Evolutionary conservation across 2,329 filamentous ascomycete genomes (phyloP), one percentile per base, ranked within the genome.

Genomic region (Helicocarpus griseus): DNA sequence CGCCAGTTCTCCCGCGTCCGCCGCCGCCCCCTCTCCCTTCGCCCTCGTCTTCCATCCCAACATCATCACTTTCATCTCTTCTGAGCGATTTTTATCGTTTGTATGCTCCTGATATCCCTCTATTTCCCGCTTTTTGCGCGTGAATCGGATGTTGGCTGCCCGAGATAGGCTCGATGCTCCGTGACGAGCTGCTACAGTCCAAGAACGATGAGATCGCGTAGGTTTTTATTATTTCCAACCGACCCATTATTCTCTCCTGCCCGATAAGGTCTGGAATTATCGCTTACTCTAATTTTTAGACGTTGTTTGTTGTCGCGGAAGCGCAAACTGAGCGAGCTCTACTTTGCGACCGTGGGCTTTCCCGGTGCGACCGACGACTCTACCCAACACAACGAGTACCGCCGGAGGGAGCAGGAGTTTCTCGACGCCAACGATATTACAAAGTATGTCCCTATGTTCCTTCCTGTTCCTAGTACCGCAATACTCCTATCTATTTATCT

Each of bases 251-350:
- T 51, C 50, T 59, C 50, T 50, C 51, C 35, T 31, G 7, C 13
- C 33, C 52, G 48, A 40, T 54, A 48, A 57, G 53, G 54, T 59
- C 56, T 56, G 47, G 53, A 58, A 57, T 59, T 61, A 57, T 66
- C 59, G 65, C 68, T 70, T 57, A 71, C 60, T 61, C 60, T 53
- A 54, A 62, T 58, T 69, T 67, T 59, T 62, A 75, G 73, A 68
- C 69, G 66, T 65, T 75, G 73, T 79, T 81, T 86, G 77, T 79
- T 78, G 72, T 88, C 86, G 78, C 86, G 87, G 72, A 93, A 94
- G 81, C 84, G 88, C 71, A 94, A 94, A 78, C 79, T 95, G 68
- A 85, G 85, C 69, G 86, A 93, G 75, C 80, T 95, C 63, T 95
- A 86, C 76, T 81, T 87, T 78, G 84, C 87, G 76, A 86, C 85